Evolutionary conservation across 208 protist genomes (phyloP), one percentile per base, ranked within the genome.

Genomic region (Leishmania guyanensis): DNA sequence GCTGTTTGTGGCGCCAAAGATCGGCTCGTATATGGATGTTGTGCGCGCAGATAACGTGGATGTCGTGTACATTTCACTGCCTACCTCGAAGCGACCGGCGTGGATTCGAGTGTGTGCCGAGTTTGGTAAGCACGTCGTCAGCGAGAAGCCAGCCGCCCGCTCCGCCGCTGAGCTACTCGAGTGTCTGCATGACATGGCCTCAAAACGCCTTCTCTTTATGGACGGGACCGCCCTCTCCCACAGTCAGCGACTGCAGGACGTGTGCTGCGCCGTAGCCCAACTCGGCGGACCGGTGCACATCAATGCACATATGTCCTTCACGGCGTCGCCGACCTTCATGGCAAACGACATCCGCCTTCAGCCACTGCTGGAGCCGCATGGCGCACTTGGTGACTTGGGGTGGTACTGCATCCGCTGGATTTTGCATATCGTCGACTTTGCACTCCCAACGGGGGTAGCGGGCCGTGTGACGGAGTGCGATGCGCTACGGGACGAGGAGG

Each of bases 331-430:
- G 62, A 80, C 81, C n/a, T 93, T 93, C 72, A 78, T 92, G 54
- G 65, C 83, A 6, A 86, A 74, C 54, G 91, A 93, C 81, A 93
- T 96, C 81, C 91, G 91, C 66, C 46, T 93, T 33, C 84, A 93
- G 69, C 84, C 86, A 39, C 69, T 76, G 36, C 74, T 93, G 74
- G 91, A 94, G 84, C 89, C 91, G 51, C 80, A 90, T n/a, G 91
- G 92, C 33, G 90, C 87, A 6, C 83, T 96, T 20, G 91, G 92
- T 17, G 91, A 96, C 76, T 78, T 93, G 78, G 92, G 92, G 12
- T 96, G 92, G 92, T 94, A 96, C 85, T 91, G 88, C 77, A 88
- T 96, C 29, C 90, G 92, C 50, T 88, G 86, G 84, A 89, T 93
- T 46, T 78, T 94, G 78, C 92, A 94, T 75, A 46, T 93, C 20